Evolutionary conservation across 345 rosid genomes (phyloP), one percentile per base, ranked within the genome.

Genomic region (Aquilaria malaccensis): DNA sequence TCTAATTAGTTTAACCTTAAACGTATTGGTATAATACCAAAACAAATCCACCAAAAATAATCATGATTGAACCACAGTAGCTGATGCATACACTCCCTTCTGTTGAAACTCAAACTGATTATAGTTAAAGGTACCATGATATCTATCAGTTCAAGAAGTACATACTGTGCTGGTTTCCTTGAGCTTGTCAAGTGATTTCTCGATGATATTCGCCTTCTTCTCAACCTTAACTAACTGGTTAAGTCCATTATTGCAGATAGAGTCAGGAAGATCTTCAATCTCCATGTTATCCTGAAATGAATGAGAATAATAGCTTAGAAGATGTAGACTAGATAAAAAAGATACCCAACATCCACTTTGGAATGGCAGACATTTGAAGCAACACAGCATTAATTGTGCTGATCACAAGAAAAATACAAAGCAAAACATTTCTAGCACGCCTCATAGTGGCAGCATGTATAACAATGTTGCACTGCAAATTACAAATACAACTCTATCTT

Each of bases 161-260:
- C 85, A 62, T 88, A 94, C 99, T 85, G 79, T 88, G 79, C 84
- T 76, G 13, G 95, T 80, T 74, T 80, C 85, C 77, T 88, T 94
- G 55, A 90, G 80, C 72, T 94, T 89, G 75, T 69, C 92, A 55
- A 94, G 37, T 45, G 96, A 90, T 70, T 83, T 94, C 66, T 71
- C 85, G 58, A 94, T 83, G 68, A 88, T 71, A 66, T 71, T 82
- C 62, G 73, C 93, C 66, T 72, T 88, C 83, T 81, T 94, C 77
- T 72, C 76, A 67, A 68, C 67, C 63, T 68, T 79, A 60, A 82
- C 74, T 64, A 86, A 70, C 58, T 72, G 80, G 69, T 70, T 59
- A 60, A 71, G 74, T 70, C 76, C 76, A 63, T 56, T 55, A 59
- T 68, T 74, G 67, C 58, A 70, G 66, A 64, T 67, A 67, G 70